phyloP scores from a whole-genome alignment of 2,329 filamentous ascomycete species.

The Ophiobolus disseminans region DNA sequence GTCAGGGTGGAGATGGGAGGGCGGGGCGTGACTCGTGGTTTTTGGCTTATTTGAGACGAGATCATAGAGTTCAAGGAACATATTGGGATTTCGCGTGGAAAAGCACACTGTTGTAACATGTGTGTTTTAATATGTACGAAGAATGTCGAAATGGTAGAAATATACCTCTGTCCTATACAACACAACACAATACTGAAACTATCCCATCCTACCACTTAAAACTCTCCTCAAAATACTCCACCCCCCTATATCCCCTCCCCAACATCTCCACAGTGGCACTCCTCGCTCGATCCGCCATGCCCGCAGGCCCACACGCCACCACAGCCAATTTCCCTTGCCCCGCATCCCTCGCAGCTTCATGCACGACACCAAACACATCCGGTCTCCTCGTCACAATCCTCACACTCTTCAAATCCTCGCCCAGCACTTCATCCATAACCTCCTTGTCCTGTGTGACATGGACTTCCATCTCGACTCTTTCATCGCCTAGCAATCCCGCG shows the following conservation, averaged over 20 bases:
- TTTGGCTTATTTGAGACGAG: no score
- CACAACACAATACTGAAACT: background rate
- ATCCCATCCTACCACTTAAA: slow-evolving; percentile 51
- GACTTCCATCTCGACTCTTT: slow-evolving; percentile 33
- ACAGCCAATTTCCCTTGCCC: slow-evolving; percentile 44
- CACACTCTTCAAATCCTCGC: slow-evolving; percentile 24
- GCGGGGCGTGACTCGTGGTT: no score
- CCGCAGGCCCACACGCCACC: slow-evolving; percentile 55
- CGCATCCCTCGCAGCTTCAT: slow-evolving; percentile 40
- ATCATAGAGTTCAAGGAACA: no score
- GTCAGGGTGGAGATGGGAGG: slow-evolving; percentile 3
- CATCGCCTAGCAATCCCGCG: slow-evolving; percentile 24
- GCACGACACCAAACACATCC: slow-evolving; percentile 45
- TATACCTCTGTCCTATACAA: background rate
- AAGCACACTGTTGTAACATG: no score
- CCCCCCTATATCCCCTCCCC: slow-evolving; percentile 26
- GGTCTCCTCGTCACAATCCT: slow-evolving; percentile 48
- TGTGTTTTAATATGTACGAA: no score
- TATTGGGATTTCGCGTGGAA: no score
- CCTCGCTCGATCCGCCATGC: slow-evolving; percentile 56
- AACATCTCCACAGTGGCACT: slow-evolving; percentile 49
- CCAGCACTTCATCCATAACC: slow-evolving; percentile 28
- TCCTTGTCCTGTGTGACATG: slow-evolving; percentile 37
- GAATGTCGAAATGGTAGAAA: no score
- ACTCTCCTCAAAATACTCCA: slow-evolving; percentile 57